Evolutionary conservation across 352 stramenopile genomes (phyloP).

Genomic region (Pythium inflatum): DNA sequence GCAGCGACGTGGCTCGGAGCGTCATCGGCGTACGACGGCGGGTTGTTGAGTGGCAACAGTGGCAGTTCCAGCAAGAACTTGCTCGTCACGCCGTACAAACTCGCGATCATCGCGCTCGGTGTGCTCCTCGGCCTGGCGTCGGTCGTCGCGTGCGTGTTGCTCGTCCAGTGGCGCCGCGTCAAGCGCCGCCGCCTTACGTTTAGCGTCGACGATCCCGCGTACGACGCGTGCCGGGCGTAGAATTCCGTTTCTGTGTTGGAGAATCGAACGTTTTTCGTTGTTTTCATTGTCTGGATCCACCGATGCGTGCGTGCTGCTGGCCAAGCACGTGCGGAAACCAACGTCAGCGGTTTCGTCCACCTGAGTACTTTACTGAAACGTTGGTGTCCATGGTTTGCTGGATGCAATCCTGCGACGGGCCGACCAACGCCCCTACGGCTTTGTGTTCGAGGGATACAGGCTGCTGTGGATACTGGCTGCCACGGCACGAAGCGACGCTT

Average conservation of each 20-base stretch:
- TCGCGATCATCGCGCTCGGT: conserved; percentile 38
- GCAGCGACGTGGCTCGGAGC: conserved; percentile 8
- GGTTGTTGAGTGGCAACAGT: conserved; percentile 1
- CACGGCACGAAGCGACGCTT: too few relatives aligned
- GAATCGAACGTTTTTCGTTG: too few relatives aligned
- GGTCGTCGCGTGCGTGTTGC: conserved; percentile 28
- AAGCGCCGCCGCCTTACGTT: conserved; percentile 18
- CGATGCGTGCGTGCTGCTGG: too few relatives aligned
- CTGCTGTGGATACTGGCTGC: too few relatives aligned
- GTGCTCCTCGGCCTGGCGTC: conserved; percentile 39
- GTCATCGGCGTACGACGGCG: conserved; percentile 7
- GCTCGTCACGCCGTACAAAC: conserved; percentile 14
- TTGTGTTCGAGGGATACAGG: too few relatives aligned
- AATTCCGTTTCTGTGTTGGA: not conserved
- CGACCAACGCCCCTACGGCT: too few relatives aligned
- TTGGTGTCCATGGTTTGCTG: too few relatives aligned
- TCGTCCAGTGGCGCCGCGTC: conserved; percentile 32
- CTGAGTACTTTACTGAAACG: too few relatives aligned
- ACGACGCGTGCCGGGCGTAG: conserved; percentile 2
- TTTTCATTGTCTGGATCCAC: too few relatives aligned
- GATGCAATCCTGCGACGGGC: too few relatives aligned
- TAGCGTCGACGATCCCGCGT: conserved; percentile 9
- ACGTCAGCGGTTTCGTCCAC: too few relatives aligned
- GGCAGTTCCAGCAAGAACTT: not conserved
- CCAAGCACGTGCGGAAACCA: too few relatives aligned